Evolutionary conservation across 306 rosid species (phyloP).

Genomic region (Oemleria cerasiformis): DNA sequence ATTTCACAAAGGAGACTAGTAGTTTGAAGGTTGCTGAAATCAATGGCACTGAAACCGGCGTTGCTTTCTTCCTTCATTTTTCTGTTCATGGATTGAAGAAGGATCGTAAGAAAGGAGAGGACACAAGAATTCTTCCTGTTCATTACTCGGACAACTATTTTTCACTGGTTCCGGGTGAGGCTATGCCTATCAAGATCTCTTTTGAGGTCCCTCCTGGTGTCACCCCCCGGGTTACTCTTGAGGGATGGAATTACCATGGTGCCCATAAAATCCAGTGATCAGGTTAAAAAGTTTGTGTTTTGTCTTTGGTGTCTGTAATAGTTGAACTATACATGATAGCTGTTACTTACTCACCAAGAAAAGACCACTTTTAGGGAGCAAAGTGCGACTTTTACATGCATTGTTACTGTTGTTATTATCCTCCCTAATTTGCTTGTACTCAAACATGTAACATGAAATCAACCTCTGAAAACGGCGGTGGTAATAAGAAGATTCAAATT

Average conservation of each 20-base stretch:
- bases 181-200: conserved; percentile 50
- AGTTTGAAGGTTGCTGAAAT: conserved; percentile 46
- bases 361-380: background rate
- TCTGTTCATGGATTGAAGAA: conserved; percentile 59
- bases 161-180: conserved; percentile 81
- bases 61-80: conserved; percentile 87
- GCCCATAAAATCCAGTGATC: conserved; percentile 30
- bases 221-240: conserved; percentile 61
- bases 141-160: conserved; percentile 92
- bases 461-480: background rate
- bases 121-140: conserved; percentile 87
- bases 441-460: background rate
- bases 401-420: background rate
- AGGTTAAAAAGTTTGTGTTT: background rate
- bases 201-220: conserved; percentile 71
- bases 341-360: background rate
- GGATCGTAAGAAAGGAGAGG: conserved; percentile 55
- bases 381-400: background rate
- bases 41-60: conserved; percentile 58
- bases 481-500: conserved; percentile 3
- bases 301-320: background rate
- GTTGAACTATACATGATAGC: background rate
- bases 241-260: conserved; percentile 65
- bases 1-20: conserved; percentile 35
- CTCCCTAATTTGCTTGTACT: background rate